Base-by-base conservation (phyloP, 2,329 filamentous ascomycete genomes). In the Monosporascus sp. region DNA sequence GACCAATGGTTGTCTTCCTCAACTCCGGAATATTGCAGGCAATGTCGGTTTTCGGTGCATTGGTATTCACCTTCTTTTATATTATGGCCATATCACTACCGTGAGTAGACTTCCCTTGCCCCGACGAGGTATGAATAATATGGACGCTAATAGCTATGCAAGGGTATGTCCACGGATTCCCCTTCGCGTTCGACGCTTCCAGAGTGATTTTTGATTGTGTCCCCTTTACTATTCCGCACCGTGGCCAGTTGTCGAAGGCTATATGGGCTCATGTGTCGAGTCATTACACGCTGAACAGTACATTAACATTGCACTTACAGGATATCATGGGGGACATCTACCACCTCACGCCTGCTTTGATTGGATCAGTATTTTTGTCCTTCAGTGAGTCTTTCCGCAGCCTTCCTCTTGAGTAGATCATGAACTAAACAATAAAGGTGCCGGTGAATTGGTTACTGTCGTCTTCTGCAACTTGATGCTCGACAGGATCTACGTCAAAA, bases 41-140 rank as follows among this genome's bases (percentile, higher is more conserved):
- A 11, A 51, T 76, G 63, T 73, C 75, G 0, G 55, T 81, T 1
- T 76, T 75, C 44, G 73, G 74, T 15, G 70, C 75, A 6, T 64
- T 81, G 15, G 67, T 71, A 1, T 83, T 80, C 57, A 72, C 77
- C 3, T 78, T 74, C 55, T 77, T 77, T 41, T 84, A 82, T 62
- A 66, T 82, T 51, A 71, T 82, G 58, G 74, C 76, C 47, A 79
- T 79, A 6, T 80, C 79, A 2, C 65, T 83, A 53, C 74, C 80
- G 42, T 46, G 42, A 27, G 42, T 46, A 25, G 7, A 18, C 22
- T 24, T 31, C 18, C n/a, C 39, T 18, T 18, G 11, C 39, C 14
- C 22, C 9, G 14, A 34, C 31, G 11, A 14, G 9, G 11, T 34
- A 34, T 34, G 31, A 34, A 34, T 5, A 34, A 14, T 14, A 14